phyloP scores from a whole-genome alignment of 2,329 filamentous ascomycete species.

The Cladophialophora yegresii region DNA sequence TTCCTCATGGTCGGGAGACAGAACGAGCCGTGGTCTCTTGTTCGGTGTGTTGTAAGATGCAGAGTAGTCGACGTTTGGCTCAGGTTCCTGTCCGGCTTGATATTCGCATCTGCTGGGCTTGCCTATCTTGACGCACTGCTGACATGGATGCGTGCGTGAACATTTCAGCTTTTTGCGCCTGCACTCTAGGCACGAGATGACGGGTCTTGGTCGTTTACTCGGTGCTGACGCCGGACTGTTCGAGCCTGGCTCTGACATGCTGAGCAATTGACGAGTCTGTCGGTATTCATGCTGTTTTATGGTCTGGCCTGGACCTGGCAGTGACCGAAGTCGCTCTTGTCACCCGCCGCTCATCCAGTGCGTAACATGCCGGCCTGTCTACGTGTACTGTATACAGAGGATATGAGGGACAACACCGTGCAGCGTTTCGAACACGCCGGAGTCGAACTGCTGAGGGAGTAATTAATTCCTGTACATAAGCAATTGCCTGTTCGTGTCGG shows the following conservation, averaged over 20 bases:
- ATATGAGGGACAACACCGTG: no score
- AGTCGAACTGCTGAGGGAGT: background rate
- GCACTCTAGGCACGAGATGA: slow-evolving; percentile 48
- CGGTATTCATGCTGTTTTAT: slow-evolving; percentile 1
- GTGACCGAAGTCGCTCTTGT: background rate
- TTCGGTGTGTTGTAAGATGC: background rate
- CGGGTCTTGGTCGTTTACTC: slow-evolving; percentile 33
- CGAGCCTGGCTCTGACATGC: slow-evolving; percentile 14
- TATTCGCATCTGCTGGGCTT: slow-evolving; percentile 29
- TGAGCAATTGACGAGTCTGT: background rate
- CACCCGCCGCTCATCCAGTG: background rate
- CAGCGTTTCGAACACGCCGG: background rate
- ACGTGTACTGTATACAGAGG: no score
- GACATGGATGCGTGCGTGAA: slow-evolving; percentile 56
- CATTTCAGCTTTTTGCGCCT: slow-evolving; percentile 56
- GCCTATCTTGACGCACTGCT: slow-evolving; percentile 49
- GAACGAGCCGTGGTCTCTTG: slow-evolving; percentile 24
- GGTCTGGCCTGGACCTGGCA: background rate
- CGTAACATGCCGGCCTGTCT: no score
- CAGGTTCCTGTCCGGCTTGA: slow-evolving; percentile 33
- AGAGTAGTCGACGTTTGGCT: slow-evolving; percentile 15
- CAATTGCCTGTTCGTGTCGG: background rate
- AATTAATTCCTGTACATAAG: background rate
- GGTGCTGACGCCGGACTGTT: background rate
- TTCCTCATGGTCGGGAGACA: background rate